These are phyloP conservation scores for Fusarium falciforme DNA, from an alignment of 2,329 filamentous ascomycete genomes.

Conservation along the genomic window DNA sequence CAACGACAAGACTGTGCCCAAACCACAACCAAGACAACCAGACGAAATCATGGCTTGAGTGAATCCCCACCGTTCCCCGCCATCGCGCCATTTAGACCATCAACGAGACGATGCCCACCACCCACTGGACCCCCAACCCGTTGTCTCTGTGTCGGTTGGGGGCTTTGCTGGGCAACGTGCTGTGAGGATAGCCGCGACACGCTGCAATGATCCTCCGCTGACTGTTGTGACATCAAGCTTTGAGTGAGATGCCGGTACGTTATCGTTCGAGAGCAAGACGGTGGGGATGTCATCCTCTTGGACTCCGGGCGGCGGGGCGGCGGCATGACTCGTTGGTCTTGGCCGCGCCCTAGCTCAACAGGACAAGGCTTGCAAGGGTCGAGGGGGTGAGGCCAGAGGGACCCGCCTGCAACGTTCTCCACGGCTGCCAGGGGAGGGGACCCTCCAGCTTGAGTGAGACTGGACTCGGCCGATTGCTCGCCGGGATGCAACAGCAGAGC, in stretches of 20 bases:
- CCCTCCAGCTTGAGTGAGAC: background rate
- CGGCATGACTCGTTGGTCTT: conserved; percentile 30
- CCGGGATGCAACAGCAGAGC: conserved; percentile 9
- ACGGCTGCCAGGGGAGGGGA: conserved; percentile 10
- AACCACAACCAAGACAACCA: background rate
- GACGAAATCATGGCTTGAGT: background rate
- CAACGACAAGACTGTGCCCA: background rate
- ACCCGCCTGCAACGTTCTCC: conserved; percentile 17
- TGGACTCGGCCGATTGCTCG: conserved; percentile 36
- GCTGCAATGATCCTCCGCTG: background rate
- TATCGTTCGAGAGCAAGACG: conserved; percentile 18
- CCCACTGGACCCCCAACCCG: background rate
- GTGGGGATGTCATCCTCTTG: conserved; percentile 7
- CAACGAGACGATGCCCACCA: conserved; percentile 9
- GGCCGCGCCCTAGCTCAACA: background rate
- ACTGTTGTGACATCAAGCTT: background rate
- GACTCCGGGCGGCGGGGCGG: conserved; percentile 1
- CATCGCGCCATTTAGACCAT: conserved; percentile 11
- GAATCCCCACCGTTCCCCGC: background rate
- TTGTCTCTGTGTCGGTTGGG: background rate
- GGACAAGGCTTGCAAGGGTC: conserved; percentile 16
- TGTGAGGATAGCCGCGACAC: conserved; percentile 4
- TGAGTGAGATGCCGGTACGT: background rate
- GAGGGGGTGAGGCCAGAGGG: conserved; percentile 14
- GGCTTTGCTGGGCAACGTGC: background rate